Evolutionary conservation across 1,139 yeast species (phyloP).

Genomic region (Geotrichum siamense): DNA sequence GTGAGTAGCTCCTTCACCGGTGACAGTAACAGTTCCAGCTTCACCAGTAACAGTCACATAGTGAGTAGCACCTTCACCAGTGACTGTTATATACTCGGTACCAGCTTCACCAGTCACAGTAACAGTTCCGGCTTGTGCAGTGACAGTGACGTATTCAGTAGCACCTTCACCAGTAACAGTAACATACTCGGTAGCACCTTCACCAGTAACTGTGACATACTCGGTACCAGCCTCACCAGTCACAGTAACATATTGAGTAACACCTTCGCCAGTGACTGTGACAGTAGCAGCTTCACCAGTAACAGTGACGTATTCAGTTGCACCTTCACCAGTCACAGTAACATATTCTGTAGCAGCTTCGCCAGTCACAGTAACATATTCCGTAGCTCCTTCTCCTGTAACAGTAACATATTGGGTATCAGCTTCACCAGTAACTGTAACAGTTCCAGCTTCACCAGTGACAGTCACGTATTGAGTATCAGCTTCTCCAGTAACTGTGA

Average conservation of each 20-base stretch:
- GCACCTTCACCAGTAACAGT: conserved; percentile 10
- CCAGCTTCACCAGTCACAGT: neutral
- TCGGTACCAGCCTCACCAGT: conserved; percentile 17
- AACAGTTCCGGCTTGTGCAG: conserved; percentile 15
- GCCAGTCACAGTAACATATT: conserved; percentile 9
- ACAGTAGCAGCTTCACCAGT: conserved; percentile 14
- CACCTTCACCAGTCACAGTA: conserved; percentile 9
- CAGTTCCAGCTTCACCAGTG: conserved; percentile 8
- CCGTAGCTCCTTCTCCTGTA: conserved; percentile 1
- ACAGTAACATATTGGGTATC: conserved; percentile 6
- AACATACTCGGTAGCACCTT: conserved; percentile 5
- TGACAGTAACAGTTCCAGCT: conserved; percentile 8
- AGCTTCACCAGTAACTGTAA: conserved; percentile 7
- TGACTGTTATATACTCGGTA: neutral
- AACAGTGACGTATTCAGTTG: conserved; percentile 8
- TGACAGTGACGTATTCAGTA: conserved; percentile 12
- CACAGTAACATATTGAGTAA: conserved; percentile 14
- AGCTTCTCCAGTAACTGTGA: conserved; percentile 11
- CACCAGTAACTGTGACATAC: conserved; percentile 14
- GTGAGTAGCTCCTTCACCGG: conserved; percentile 8
- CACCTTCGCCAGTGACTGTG: conserved; percentile 8
- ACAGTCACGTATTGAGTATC: conserved; percentile 2
- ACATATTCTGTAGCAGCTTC: conserved; percentile 8
- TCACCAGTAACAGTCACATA: conserved; percentile 9
- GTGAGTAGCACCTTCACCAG: conserved; percentile 3